Evolutionary conservation across 2,329 filamentous ascomycete genomes (phyloP).

Genomic region (Purpureocillium lavendulum): DNA sequence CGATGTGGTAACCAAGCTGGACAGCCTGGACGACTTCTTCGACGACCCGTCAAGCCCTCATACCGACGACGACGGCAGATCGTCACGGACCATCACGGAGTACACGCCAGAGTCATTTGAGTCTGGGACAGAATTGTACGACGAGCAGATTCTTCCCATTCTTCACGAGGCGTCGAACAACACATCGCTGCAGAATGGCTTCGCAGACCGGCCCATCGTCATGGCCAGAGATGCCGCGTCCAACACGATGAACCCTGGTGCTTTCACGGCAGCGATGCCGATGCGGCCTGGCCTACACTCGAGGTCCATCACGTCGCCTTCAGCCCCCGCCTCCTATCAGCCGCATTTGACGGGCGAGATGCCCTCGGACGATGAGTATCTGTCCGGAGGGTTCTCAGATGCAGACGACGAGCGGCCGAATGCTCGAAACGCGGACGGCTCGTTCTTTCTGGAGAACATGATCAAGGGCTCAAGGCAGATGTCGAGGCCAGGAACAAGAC

Average conservation of each 20-base stretch:
- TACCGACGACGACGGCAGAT: constrained; percentile 47
- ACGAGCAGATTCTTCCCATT: constrained; percentile 87
- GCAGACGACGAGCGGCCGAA: constrained; percentile 51
- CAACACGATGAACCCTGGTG: constrained; percentile 56
- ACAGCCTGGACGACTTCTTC: constrained; percentile 76
- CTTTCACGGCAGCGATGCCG: constrained; percentile 38
- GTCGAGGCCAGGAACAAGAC: constrained; percentile 35
- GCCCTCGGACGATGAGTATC: constrained; percentile 67
- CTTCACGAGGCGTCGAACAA: constrained; percentile 77
- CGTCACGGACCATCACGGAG: constrained; percentile 55
- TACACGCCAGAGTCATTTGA: constrained; percentile 60
- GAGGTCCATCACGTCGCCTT: constrained; percentile 79
- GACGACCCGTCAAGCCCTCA: constrained; percentile 59
- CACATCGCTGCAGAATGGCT: constrained; percentile 79
- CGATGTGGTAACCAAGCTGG: constrained; percentile 73
- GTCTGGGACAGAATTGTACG: constrained; percentile 75
- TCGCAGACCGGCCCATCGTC: constrained; percentile 62
- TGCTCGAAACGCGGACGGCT: constrained; percentile 31
- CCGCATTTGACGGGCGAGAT: constrained; percentile 48
- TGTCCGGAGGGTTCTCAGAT: constrained; percentile 72
- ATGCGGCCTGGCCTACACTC: constrained; percentile 64
- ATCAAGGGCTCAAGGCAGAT: constrained; percentile 50
- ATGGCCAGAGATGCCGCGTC: constrained; percentile 51
- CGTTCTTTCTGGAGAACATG: constrained; percentile 53
- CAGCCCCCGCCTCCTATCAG: constrained; percentile 46